Evolutionary conservation across 345 rosid genomes (phyloP).

Genomic region (Eucalyptus coolabah): DNA sequence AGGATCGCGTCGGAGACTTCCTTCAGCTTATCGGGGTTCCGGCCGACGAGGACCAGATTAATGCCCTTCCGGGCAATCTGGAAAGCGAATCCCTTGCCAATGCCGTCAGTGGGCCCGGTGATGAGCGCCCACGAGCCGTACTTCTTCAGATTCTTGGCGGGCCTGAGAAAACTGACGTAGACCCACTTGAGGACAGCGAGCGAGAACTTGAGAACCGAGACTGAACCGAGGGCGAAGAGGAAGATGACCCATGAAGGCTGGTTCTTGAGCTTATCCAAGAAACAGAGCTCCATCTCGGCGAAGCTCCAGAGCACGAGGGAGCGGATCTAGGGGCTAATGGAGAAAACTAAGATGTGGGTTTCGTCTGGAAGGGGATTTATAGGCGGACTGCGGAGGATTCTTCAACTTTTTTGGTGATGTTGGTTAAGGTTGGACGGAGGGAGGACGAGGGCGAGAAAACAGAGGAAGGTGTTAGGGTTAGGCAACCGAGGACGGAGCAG

Average conservation of each 20-base stretch:
- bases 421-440: not conserved
- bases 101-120: conserved; percentile 92
- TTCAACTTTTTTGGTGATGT: not conserved
- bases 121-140: conserved; percentile 97
- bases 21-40: conserved; percentile 56
- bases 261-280: conserved; percentile 25
- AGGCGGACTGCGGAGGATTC: not conserved
- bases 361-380: not conserved
- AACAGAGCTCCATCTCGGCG: conserved; percentile 38
- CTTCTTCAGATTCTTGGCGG: conserved; percentile 65
- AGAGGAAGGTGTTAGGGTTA: not conserved
- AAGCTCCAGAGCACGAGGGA: not conserved
- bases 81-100: conserved; percentile 84
- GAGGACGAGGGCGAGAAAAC: not conserved
- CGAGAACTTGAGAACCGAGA: conserved; percentile 29
- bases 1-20: conserved; percentile 52
- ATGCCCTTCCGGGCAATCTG: conserved; percentile 68
- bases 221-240: conserved; percentile 47
- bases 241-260: conserved; percentile 61
- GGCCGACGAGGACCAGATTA: conserved; percentile 73
- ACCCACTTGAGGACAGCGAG: conserved; percentile 45
- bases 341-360: not conserved
- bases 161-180: conserved; percentile 77
- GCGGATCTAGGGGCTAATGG: not conserved
- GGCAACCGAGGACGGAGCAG: not conserved